phyloP scores from a whole-genome alignment of 2,329 filamentous ascomycete species.

The Lecanosticta acicola region DNA sequence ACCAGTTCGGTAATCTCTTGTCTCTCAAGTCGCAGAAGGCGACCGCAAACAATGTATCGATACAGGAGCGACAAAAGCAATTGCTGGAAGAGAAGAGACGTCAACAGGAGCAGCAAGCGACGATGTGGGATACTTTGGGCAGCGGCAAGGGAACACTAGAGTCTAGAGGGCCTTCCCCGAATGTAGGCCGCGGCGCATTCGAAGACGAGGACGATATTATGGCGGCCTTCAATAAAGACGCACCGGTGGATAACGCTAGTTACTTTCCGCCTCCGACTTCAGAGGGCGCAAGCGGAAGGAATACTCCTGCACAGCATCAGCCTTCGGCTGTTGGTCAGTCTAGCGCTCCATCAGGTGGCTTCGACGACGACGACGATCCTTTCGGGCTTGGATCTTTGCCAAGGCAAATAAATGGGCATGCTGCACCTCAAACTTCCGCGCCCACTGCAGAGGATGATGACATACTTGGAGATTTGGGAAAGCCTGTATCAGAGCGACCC shows the following conservation, averaged over 20 bases:
- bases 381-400: constrained; percentile 62
- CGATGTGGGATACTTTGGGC: constrained; percentile 69
- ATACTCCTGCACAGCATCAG: constrained; percentile 31
- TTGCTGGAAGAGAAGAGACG: constrained; percentile 72
- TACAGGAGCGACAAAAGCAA: constrained; percentile 60
- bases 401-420: constrained; percentile 20
- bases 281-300: constrained; percentile 36
- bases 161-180: constrained; percentile 21
- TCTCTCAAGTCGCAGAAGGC: constrained; percentile 57
- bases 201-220: constrained; percentile 55
- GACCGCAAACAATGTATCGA: constrained; percentile 61
- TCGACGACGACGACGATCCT: constrained; percentile 70
- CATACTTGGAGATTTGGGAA: constrained; percentile 56
- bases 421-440: constrained; percentile 16
- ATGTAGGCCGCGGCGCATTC: constrained; percentile 3
- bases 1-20: constrained; percentile 75
- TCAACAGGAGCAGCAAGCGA: constrained; percentile 69
- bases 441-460: constrained; percentile 49
- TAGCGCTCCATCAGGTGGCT: constrained; percentile 6
- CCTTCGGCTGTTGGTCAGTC: constrained; percentile 5
- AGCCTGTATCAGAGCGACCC: constrained; percentile 50
- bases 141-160: constrained; percentile 61
- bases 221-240: constrained; percentile 55
- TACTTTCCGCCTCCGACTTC: constrained; percentile 48
- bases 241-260: constrained; percentile 55